Evolutionary conservation across 2,329 filamentous ascomycete genomes (phyloP).

Genomic region (Aspergillus fischeri): DNA sequence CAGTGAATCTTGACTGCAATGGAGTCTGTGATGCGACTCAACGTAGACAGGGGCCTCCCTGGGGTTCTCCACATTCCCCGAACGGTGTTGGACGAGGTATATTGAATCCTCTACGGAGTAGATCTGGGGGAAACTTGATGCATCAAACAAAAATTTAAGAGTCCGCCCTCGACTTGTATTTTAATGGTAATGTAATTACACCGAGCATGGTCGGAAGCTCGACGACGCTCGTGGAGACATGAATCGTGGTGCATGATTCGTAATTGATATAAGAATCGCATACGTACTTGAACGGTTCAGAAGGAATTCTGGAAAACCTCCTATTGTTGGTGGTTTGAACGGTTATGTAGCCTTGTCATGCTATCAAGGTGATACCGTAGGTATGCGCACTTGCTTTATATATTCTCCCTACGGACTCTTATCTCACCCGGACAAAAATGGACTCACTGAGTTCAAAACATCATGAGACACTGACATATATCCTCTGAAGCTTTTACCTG

Average conservation of each 20-base stretch:
- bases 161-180: not conserved
- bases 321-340: not conserved
- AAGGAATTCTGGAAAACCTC: not conserved
- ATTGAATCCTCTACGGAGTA: not conserved
- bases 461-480: not conserved
- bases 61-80: constrained; percentile 31
- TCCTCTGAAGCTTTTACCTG: not conserved
- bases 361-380: not conserved
- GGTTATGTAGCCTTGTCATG: not conserved
- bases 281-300: no score
- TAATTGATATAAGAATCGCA: not conserved
- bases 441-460: not conserved
- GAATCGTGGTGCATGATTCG: not conserved
- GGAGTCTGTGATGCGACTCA: constrained; percentile 11
- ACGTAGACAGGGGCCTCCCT: constrained; percentile 10
- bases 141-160: not conserved
- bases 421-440: not conserved
- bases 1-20: constrained; percentile 7
- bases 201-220: not conserved
- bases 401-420: not conserved
- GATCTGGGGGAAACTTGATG: not conserved
- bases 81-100: constrained; percentile 1
- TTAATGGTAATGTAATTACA: not conserved
- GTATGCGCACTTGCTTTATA: not conserved
- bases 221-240: not conserved